A percentile compares a stretch with the other conserved stretches of the same genome.
Evolutionary conservation across 1,284 basidiomycete genomes (phyloP).

Genomic region (Ceratobasidium theobromae): DNA sequence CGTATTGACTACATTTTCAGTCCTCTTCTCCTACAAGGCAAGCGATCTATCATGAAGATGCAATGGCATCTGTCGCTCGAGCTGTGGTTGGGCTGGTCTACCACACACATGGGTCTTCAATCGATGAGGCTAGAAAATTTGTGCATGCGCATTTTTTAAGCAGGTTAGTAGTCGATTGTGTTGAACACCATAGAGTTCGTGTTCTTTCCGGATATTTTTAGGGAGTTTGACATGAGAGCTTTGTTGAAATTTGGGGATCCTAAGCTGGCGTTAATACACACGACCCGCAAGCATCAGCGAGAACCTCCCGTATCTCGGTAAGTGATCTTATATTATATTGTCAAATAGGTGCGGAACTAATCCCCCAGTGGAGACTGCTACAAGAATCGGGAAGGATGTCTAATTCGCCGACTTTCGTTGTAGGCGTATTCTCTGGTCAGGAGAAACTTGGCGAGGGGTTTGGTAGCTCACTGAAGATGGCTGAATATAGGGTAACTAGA

Average conservation of each 20-base stretch:
- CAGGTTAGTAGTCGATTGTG: neutral
- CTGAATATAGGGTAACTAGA: conserved; percentile 76
- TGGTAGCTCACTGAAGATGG: conserved; percentile 92
- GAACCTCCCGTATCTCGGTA: conserved; percentile 75
- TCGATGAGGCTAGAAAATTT: conserved; percentile 77
- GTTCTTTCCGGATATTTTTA: conserved; percentile 37
- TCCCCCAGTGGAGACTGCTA: conserved; percentile 56
- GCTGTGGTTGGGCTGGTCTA: conserved; percentile 76
- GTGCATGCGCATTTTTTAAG: conserved; percentile 80
- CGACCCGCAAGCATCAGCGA: conserved; percentile 75
- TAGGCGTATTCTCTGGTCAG: conserved; percentile 87
- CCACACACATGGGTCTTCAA: conserved; percentile 63
- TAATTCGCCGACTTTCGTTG: conserved; percentile 88
- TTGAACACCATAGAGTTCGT: neutral
- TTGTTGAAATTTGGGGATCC: conserved; percentile 91
- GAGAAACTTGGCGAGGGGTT: conserved; percentile 94
- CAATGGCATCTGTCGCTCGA: conserved; percentile 72
- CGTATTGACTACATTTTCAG: conserved; percentile 42
- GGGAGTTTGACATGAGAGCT: conserved; percentile 75
- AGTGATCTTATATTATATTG: conserved; percentile 33
- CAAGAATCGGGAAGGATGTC: conserved; percentile 91
- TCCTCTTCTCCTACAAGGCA: conserved; percentile 51
- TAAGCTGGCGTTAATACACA: conserved; percentile 75
- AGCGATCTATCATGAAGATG: conserved; percentile 63
- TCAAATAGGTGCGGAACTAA: conserved; percentile 2